Conservation (phyloP, 768 basidiomycete genomes). For the Kwoniella europaea region DNA sequence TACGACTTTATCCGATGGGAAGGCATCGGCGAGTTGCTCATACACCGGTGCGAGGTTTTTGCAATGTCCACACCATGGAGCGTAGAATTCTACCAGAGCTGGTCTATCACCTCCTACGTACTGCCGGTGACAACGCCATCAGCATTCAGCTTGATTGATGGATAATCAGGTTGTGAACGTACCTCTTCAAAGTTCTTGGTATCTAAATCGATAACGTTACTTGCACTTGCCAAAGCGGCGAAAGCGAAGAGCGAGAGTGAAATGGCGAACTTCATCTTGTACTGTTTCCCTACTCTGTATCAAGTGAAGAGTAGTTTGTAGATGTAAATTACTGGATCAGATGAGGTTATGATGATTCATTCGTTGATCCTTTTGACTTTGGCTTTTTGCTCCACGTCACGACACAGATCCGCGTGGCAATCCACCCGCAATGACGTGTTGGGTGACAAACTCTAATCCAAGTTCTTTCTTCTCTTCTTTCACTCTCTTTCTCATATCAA, state of each 20-base stretch:
- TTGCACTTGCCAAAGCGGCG: conserved; percentile 57
- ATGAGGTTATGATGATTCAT: too few species aligned
- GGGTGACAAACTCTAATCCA: too few species aligned
- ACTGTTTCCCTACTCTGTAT: not conserved
- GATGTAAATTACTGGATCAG: too few species aligned
- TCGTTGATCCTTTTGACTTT: too few species aligned
- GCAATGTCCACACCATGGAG: conserved; percentile 56
- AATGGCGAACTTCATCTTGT: conserved; percentile 13
- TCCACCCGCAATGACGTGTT: too few species aligned
- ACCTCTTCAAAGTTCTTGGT: conserved; percentile 75
- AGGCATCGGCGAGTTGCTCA: conserved; percentile 89
- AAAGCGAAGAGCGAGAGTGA: conserved; percentile 27
- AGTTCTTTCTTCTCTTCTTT: too few species aligned
- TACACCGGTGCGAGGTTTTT: conserved; percentile 74
- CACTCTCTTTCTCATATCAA: too few species aligned
- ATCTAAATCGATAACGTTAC: conserved; percentile 81
- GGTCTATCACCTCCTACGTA: conserved; percentile 75
- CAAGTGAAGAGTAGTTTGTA: conserved; percentile 2
- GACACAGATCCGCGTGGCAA: too few species aligned
- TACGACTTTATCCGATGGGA: conserved; percentile 73
- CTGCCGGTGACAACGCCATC: conserved; percentile 14
- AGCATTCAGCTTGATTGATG: not conserved
- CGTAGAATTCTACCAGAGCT: conserved; percentile 78
- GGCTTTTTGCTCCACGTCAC: too few species aligned
- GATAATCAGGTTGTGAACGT: conserved; percentile 23